A percentile compares a stretch with the other conserved stretches of the same genome.
phyloP scores from a whole-genome alignment of 2,329 filamentous ascomycete genomes.

The Xylaria sp. region DNA sequence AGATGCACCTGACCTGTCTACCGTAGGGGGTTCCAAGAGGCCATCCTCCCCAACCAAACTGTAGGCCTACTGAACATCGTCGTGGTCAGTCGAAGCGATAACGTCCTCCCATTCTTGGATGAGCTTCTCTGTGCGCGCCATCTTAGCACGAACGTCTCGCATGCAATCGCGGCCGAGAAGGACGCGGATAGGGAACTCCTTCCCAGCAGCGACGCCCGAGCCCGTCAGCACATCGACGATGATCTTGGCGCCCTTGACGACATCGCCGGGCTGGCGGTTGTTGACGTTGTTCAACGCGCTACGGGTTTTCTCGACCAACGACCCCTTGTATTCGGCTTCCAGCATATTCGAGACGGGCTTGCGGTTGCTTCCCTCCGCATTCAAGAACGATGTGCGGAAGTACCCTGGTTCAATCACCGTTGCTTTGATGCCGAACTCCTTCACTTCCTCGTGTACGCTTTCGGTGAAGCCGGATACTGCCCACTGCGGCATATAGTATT shows the following conservation, averaged over 20 bases:
- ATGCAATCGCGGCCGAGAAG: conserved; percentile 65
- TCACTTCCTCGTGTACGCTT: conserved; percentile 51
- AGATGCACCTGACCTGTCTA: background rate
- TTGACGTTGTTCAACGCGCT: conserved; percentile 52
- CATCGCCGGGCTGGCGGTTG: conserved; percentile 65
- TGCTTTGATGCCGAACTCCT: conserved; percentile 54
- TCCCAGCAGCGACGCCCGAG: conserved; percentile 59
- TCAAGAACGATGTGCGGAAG: conserved; percentile 63
- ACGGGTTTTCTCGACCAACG: conserved; percentile 47
- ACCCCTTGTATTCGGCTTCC: conserved; percentile 48
- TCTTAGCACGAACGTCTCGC: conserved; percentile 56
- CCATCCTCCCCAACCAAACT: background rate
- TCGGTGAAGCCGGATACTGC: conserved; percentile 54
- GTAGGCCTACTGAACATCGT: conserved; percentile 41
- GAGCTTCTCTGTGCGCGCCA: conserved; percentile 54
- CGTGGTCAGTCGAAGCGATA: conserved; percentile 53
- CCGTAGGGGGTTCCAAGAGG: no score
- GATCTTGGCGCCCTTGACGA: conserved; percentile 62
- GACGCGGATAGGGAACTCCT: conserved; percentile 63
- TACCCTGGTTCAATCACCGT: conserved; percentile 62
- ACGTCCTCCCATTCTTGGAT: conserved; percentile 63
- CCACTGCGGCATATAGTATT: conserved; percentile 38
- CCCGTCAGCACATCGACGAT: conserved; percentile 67
- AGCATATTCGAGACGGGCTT: conserved; percentile 45
- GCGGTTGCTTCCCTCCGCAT: conserved; percentile 48